phyloP scores from a whole-genome alignment of 1,284 basidiomycete genomes.

The Wallemia mellicola region DNA sequence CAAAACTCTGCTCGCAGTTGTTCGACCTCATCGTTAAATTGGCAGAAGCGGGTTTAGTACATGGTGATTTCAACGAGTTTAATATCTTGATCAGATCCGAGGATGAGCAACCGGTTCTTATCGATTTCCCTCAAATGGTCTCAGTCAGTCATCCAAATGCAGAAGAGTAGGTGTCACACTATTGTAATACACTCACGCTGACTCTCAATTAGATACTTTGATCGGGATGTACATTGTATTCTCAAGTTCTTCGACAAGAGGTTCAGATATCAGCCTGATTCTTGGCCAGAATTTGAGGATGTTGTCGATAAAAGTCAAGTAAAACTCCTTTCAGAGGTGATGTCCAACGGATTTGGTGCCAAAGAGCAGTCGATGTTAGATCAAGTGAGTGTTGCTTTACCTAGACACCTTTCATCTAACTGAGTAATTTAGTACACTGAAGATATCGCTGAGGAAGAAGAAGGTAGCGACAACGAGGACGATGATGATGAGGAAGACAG shows the following conservation, averaged over 20 bases:
- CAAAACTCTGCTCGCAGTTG: constrained; percentile 60
- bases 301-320: constrained; percentile 26
- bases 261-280: constrained; percentile 67
- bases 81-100: constrained; percentile 74
- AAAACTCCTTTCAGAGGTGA: constrained; percentile 56
- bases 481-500: constrained; percentile 5
- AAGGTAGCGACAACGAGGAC: constrained; percentile 14
- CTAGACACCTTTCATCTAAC: constrained; percentile 16
- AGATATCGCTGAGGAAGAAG: constrained; percentile 11
- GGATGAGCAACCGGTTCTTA: constrained; percentile 58
- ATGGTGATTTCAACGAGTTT: constrained; percentile 98
- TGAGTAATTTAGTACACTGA: constrained; percentile 18
- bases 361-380: constrained; percentile 52
- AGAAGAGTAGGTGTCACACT: no score
- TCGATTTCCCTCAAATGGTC: constrained; percentile 99
- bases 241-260: constrained; percentile 70
- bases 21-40: constrained; percentile 94
- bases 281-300: constrained; percentile 57
- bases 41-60: constrained; percentile 72
- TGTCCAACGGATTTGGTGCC: constrained; percentile 65
- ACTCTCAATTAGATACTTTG: no score
- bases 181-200: no score
- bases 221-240: constrained; percentile 90
- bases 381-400: constrained; percentile 25
- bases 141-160: constrained; percentile 88